Evolutionary conservation across 495 filamentous ascomycete species (phyloP).

Genomic region (Hypoxylon fuscum): DNA sequence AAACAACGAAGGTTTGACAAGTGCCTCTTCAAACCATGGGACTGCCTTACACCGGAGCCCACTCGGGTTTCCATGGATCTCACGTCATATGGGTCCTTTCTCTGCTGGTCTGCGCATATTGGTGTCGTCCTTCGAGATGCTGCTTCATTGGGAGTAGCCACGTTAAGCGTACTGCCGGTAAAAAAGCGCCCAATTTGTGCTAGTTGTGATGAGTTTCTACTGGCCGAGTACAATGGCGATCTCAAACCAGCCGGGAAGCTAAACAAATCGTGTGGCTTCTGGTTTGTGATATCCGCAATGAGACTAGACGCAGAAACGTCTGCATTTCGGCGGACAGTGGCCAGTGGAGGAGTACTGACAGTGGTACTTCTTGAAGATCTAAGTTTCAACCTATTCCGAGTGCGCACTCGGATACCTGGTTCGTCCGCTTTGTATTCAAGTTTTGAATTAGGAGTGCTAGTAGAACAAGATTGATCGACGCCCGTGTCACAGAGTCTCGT

Average conservation of each 20-base stretch:
- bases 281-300: slow-evolving; percentile 21
- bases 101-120: background rate
- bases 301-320: slow-evolving; percentile 3
- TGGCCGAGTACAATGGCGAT: slow-evolving; percentile 1
- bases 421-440: background rate
- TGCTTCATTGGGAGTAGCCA: background rate
- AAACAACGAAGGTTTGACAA: slow-evolving; percentile 41
- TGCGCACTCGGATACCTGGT: slow-evolving; percentile 3
- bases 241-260: slow-evolving; percentile 17
- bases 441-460: slow-evolving; percentile 7
- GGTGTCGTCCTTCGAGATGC: slow-evolving; percentile 1
- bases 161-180: background rate
- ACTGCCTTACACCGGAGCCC: slow-evolving; percentile 14
- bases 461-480: background rate
- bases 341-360: slow-evolving; percentile 21
- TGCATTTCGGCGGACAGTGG: slow-evolving; percentile 29
- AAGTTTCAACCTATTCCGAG: slow-evolving; percentile 40
- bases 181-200: slow-evolving; percentile 3
- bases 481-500: slow-evolving; percentile 1
- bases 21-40: slow-evolving; percentile 32
- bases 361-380: slow-evolving; percentile 36
- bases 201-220: slow-evolving; percentile 15
- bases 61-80: slow-evolving; percentile 8
- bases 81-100: slow-evolving; percentile 10
- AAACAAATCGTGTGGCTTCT: slow-evolving; percentile 37